phyloP scores from a whole-genome alignment of 345 rosid species.

The Luvunga scandens region DNA sequence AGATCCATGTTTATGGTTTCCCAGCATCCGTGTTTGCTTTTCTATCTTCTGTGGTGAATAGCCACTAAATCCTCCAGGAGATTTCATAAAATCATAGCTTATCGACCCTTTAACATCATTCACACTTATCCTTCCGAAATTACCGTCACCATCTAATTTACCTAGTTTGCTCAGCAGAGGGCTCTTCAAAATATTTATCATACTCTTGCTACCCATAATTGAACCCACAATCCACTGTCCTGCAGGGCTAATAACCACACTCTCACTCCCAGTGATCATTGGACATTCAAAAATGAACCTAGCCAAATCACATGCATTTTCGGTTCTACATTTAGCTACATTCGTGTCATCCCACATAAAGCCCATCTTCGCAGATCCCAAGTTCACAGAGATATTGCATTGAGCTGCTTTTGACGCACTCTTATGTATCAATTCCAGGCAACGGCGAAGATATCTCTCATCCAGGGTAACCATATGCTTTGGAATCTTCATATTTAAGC shows the following conservation, averaged over 20 bases:
- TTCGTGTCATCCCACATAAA: constrained; percentile 33
- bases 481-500: constrained; percentile 58
- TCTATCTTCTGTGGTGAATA: constrained; percentile 28
- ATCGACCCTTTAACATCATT: constrained; percentile 36
- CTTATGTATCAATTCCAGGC: constrained; percentile 62
- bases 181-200: constrained; percentile 57
- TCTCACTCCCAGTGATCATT: constrained; percentile 41
- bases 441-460: constrained; percentile 71
- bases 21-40: constrained; percentile 18
- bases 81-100: constrained; percentile 33
- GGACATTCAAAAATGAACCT: constrained; percentile 56
- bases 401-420: constrained; percentile 52
- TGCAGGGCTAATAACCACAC: constrained; percentile 43
- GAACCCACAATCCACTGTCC: constrained; percentile 59
- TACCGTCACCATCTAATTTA: constrained; percentile 33
- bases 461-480: constrained; percentile 68
- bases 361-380: constrained; percentile 31
- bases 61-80: constrained; percentile 35
- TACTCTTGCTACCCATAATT: constrained; percentile 69
- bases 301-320: constrained; percentile 28
- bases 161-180: constrained; percentile 48
- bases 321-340: constrained; percentile 27
- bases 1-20: constrained; percentile 20
- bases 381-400: constrained; percentile 40
- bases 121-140: constrained; percentile 22